Evolutionary conservation across 2,329 filamentous ascomycete genomes (phyloP).

Genomic region (Calonectria honghensis): DNA sequence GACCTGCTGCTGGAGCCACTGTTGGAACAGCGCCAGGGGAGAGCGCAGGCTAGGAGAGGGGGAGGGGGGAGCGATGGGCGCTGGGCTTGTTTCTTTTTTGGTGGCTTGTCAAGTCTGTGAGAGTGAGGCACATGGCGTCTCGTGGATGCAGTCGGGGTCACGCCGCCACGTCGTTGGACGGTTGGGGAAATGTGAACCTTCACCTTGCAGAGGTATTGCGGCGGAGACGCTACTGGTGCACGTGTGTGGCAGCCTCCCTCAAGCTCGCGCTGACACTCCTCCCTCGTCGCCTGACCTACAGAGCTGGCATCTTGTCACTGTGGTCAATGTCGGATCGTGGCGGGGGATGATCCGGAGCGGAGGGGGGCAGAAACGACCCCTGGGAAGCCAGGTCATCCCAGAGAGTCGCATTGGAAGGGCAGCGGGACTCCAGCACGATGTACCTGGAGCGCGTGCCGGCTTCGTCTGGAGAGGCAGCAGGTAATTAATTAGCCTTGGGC

Average conservation of each 20-base stretch:
- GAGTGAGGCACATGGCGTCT: slow-evolving; percentile 28
- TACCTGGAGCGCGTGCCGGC: neutral
- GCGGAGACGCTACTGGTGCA: slow-evolving; percentile 1
- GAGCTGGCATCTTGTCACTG: slow-evolving; percentile 8
- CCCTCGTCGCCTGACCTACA: slow-evolving; percentile 31
- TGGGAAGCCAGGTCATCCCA: slow-evolving; percentile 32
- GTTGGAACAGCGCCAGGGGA: slow-evolving; percentile 41
- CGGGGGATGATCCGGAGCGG: slow-evolving; percentile 35
- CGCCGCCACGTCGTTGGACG: slow-evolving; percentile 27
- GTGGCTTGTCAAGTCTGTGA: slow-evolving; percentile 39
- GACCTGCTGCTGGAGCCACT: slow-evolving; percentile 43
- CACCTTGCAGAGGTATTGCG: slow-evolving; percentile 10
- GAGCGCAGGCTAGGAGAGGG: neutral
- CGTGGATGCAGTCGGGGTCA: slow-evolving; percentile 26
- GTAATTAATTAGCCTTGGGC: slow-evolving; percentile 21
- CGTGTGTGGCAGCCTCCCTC: slow-evolving; percentile 27
- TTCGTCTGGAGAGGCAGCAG: slow-evolving; percentile 39
- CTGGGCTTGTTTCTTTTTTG: slow-evolving; percentile 18
- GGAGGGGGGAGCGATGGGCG: slow-evolving; percentile 8
- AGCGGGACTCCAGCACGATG: neutral
- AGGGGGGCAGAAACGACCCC: slow-evolving; percentile 35
- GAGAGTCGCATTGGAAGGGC: slow-evolving; percentile 50
- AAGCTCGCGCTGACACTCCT: slow-evolving; percentile 17
- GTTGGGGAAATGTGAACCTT: slow-evolving; percentile 10
- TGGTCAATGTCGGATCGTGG: slow-evolving; percentile 33